A percentile compares a stretch with the other conserved stretches of the same genome.
These are phyloP conservation scores for Saccharomycopsis sp. DNA, from an alignment of 805 yeast species.

Conservation along the genomic window DNA sequence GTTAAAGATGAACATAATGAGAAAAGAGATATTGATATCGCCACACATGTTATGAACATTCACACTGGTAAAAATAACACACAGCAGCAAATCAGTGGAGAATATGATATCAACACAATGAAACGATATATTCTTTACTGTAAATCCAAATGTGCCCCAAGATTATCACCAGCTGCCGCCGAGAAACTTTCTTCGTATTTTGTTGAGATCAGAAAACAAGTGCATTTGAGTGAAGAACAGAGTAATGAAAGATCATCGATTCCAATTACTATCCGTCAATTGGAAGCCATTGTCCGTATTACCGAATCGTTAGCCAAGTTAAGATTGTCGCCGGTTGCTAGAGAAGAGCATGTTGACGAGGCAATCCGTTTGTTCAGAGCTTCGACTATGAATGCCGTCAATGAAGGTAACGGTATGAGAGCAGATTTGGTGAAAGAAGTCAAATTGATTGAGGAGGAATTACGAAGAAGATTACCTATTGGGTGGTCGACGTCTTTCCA, in stretches of 20 bases:
- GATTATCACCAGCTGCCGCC: slow-evolving; percentile 81
- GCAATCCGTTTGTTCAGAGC: slow-evolving; percentile 93
- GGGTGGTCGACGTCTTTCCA: slow-evolving; percentile 93
- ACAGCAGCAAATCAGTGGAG: slow-evolving; percentile 57
- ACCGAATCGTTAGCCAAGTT: slow-evolving; percentile 90
- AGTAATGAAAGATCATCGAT: slow-evolving; percentile 88
- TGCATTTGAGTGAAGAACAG: slow-evolving; percentile 72
- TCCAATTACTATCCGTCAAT: slow-evolving; percentile 95
- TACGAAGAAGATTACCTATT: slow-evolving; percentile 85
- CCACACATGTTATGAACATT: slow-evolving; percentile 89
- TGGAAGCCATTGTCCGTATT: slow-evolving; percentile 95
- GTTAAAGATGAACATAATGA: slow-evolving; percentile 93
- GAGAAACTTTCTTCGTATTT: slow-evolving; percentile 88
- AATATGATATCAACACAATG: slow-evolving; percentile 86
- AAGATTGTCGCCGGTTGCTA: slow-evolving; percentile 74
- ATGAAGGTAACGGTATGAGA: slow-evolving; percentile 51
- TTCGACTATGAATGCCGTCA: slow-evolving; percentile 94
- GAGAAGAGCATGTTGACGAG: slow-evolving; percentile 87
- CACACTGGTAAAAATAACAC: slow-evolving; percentile 69
- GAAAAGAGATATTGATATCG: slow-evolving; percentile 78
- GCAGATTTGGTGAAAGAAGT: slow-evolving; percentile 63
- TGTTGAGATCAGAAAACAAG: slow-evolving; percentile 79
- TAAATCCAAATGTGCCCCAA: slow-evolving; percentile 86
- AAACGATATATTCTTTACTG: slow-evolving; percentile 88
- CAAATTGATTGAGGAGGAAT: slow-evolving; percentile 70